A percentile compares a stretch with the other conserved stretches of the same genome.
phyloP scores from a whole-genome alignment of 768 basidiomycete species.

The Pleurotus pulmonarius region DNA sequence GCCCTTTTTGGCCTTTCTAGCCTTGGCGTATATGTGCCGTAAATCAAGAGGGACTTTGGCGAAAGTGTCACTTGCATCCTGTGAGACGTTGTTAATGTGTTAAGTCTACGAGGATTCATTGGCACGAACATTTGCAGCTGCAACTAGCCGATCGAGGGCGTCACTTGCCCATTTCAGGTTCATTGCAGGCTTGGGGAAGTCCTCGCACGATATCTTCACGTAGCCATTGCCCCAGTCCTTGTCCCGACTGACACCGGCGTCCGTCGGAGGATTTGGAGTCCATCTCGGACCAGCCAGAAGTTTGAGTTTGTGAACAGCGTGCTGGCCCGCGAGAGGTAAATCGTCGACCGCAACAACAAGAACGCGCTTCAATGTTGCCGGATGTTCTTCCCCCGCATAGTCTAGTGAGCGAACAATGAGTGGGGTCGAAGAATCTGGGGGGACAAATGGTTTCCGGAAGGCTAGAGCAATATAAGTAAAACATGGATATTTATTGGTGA shows the following conservation, averaged over 20 bases:
- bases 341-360: slow-evolving; percentile 72
- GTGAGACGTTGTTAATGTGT: slow-evolving; percentile 12
- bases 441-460: slow-evolving; percentile 76
- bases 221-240: slow-evolving; percentile 65
- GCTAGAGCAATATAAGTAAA: slow-evolving; percentile 37
- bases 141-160: slow-evolving; percentile 69
- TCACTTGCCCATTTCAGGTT: slow-evolving; percentile 96
- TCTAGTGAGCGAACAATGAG: slow-evolving; percentile 71
- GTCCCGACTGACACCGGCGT: slow-evolving; percentile 55
- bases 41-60: slow-evolving; percentile 74
- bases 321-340: slow-evolving; percentile 61
- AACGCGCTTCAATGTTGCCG: slow-evolving; percentile 64
- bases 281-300: slow-evolving; percentile 88
- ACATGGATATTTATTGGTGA: neutral
- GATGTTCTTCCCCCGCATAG: slow-evolving; percentile 77
- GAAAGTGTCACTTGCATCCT: slow-evolving; percentile 45
- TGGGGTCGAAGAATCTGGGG: slow-evolving; percentile 55
- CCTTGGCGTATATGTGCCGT: slow-evolving; percentile 73
- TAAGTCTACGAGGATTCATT: neutral
- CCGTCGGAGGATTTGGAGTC: slow-evolving; percentile 68
- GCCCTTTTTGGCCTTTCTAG: slow-evolving; percentile 68
- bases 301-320: slow-evolving; percentile 79
- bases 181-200: slow-evolving; percentile 76
- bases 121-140: slow-evolving; percentile 79
- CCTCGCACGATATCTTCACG: slow-evolving; percentile 89